Base-by-base conservation (phyloP, 1,284 basidiomycete species). In the Schizophyllum amplum region DNA sequence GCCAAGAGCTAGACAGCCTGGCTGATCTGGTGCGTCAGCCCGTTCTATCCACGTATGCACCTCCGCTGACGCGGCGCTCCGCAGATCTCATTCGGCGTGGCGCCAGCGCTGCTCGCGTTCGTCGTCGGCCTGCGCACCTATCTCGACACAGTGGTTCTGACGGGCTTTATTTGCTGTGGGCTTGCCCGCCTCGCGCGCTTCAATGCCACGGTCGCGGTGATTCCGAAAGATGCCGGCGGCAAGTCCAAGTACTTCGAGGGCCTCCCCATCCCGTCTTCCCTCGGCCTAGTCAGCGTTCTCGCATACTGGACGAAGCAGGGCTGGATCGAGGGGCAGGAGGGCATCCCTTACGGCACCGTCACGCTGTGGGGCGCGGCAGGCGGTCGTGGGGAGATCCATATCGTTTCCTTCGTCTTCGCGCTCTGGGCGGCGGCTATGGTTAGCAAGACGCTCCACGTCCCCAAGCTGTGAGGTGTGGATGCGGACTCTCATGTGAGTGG, bases 231-330 rank as follows among this genome's bases (percentile, higher is more conserved):
- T 68, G 72, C 71, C 4, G 78, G 78, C 24, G 96, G 97, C 55
- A 99, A 98, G 70, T 82, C 90, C 17, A 87, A 87, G 67, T 98
- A 96, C 75, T 99, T 99, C 71, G 96, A 99, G 72, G 97, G 96
- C 5, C 79, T 99, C 22, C 97, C 97, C 17, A 99, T 99, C 61
- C 97, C 97, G 1, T 93, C 92, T 0, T 92, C 90, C 17, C 80
- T 99, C 51, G 80, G 72, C 11, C 79, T 99, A 54, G 94, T 98
- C 57, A 84, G 76, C 13, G 68, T 90, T 26, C 79, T 99, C 72
- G 86, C 88, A 17, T 87, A 86, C 64, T 98, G 91, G 83, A 83
- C 90, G 47, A 83, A 83, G 63, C 77, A 84, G 59, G 96, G 93
- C 9, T 90, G 86, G 84, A 88, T 93, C 64, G 87, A 82, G 59